These are phyloP conservation scores for Angophora floribunda DNA, from an alignment of 345 rosid species.

Conservation along the genomic window DNA sequence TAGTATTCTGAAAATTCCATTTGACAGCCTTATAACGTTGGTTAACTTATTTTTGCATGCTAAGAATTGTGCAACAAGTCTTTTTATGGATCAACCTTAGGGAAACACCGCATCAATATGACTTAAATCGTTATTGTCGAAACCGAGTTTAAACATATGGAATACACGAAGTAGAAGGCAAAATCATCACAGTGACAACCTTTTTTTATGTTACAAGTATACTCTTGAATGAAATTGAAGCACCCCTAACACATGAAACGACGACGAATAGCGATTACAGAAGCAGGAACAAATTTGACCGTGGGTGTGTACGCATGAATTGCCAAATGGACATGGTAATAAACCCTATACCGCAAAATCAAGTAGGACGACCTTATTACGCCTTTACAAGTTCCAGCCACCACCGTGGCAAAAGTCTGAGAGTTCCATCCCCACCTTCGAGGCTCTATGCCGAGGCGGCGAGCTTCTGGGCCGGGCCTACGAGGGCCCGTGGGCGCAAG, in stretches of 20 bases:
- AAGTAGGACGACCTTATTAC: not conserved
- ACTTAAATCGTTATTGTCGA: not conserved
- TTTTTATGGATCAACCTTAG: not conserved
- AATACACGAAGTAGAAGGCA: not conserved
- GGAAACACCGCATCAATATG: not conserved
- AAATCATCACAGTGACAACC: not conserved
- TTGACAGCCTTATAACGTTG: not conserved
- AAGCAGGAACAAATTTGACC: not conserved
- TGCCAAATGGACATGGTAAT: not conserved
- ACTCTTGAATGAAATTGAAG: not conserved
- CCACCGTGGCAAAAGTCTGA: not conserved
- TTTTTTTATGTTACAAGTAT: not conserved
- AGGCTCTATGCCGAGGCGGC: not conserved
- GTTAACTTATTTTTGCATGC: not conserved
- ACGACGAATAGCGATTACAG: not conserved
- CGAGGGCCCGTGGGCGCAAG: slow-evolving; percentile 58
- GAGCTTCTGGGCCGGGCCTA: not conserved
- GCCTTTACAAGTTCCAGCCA: not conserved
- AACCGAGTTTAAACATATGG: not conserved
- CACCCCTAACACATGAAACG: not conserved
- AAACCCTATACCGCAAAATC: not conserved
- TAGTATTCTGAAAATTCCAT: not conserved
- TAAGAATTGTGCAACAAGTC: not conserved
- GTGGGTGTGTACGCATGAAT: not conserved
- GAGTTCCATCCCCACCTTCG: not conserved